phyloP scores from a whole-genome alignment of 1,284 basidiomycete genomes.

The Ganoderma meredithae region DNA sequence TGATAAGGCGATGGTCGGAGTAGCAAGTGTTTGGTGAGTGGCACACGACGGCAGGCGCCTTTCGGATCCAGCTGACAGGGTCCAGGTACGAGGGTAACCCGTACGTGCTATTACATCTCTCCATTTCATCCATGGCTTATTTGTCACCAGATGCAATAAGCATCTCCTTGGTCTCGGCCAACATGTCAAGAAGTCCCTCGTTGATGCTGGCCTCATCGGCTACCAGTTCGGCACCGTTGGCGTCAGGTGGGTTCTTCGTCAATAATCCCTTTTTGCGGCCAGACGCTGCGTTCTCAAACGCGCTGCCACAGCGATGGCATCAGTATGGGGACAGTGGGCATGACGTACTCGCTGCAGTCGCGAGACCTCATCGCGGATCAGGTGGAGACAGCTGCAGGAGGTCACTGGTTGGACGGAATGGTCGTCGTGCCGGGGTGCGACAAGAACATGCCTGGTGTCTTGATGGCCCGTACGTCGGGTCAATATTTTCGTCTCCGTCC shows the following conservation, averaged over 20 bases:
- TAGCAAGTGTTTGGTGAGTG: constrained; percentile 91
- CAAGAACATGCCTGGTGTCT: constrained; percentile 97
- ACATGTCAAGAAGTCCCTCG: constrained; percentile 84
- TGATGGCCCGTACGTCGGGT: constrained; percentile 85
- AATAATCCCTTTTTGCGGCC: neutral
- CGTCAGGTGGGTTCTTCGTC: constrained; percentile 57
- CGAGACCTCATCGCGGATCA: constrained; percentile 97
- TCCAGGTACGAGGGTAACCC: constrained; percentile 50
- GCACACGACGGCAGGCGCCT: constrained; percentile 1
- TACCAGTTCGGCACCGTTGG: constrained; percentile 98
- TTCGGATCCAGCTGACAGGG: constrained; percentile 17
- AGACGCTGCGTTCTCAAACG: neutral
- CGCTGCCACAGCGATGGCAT: constrained; percentile 79
- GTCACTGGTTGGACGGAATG: constrained; percentile 99
- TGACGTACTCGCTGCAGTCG: constrained; percentile 96
- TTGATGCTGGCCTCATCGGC: constrained; percentile 80
- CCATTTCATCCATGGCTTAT: constrained; percentile 23
- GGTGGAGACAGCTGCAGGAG: constrained; percentile 95
- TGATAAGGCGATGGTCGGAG: constrained; percentile 94
- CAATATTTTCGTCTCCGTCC: constrained; percentile 28
- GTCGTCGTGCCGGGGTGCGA: constrained; percentile 96
- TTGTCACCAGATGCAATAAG: constrained; percentile 79
- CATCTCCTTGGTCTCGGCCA: constrained; percentile 92
- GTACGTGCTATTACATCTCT: constrained; percentile 41
- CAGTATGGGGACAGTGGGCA: constrained; percentile 93